Evolutionary conservation across 805 yeast species (phyloP).

Genomic region (Candida patagonica): DNA sequence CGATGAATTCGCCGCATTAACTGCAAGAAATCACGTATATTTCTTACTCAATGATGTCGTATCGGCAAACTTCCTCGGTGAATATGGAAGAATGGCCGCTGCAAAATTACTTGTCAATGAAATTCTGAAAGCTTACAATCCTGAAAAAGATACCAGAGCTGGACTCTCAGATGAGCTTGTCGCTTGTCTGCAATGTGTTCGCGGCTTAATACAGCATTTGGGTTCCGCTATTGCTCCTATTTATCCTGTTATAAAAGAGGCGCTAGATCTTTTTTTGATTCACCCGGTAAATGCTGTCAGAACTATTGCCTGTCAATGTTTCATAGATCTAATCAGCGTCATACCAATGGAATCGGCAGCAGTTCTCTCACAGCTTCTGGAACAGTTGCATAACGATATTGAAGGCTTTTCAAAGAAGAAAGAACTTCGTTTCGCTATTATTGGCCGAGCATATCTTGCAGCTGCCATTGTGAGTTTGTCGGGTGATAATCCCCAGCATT

Average conservation of each 20-base stretch:
- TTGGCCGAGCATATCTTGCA: slow-evolving; percentile 24
- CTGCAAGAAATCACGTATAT: slow-evolving; percentile 19
- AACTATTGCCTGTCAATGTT: slow-evolving; percentile 10
- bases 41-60: slow-evolving; percentile 22
- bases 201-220: slow-evolving; percentile 17
- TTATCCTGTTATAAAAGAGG: slow-evolving; percentile 9
- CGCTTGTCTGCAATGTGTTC: slow-evolving; percentile 17
- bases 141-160: slow-evolving; percentile 18
- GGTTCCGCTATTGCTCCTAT: slow-evolving; percentile 24
- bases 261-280: slow-evolving; percentile 10
- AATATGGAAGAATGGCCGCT: slow-evolving; percentile 21
- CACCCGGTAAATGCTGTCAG: slow-evolving; percentile 15
- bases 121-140: slow-evolving; percentile 18
- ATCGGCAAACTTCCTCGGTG: slow-evolving; percentile 23
- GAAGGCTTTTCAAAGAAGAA: slow-evolving; percentile 14
- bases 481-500: slow-evolving; percentile 27
- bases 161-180: slow-evolving; percentile 17
- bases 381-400: slow-evolving; percentile 15
- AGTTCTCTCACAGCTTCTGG: not conserved
- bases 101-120: slow-evolving; percentile 16
- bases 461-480: slow-evolving; percentile 23
- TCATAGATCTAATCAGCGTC: slow-evolving; percentile 10
- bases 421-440: slow-evolving; percentile 3
- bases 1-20: slow-evolving; percentile 12
- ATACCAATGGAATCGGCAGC: slow-evolving; percentile 20